Conservation (phyloP, 129 eudicot species). For the Logfia minima region DNA sequence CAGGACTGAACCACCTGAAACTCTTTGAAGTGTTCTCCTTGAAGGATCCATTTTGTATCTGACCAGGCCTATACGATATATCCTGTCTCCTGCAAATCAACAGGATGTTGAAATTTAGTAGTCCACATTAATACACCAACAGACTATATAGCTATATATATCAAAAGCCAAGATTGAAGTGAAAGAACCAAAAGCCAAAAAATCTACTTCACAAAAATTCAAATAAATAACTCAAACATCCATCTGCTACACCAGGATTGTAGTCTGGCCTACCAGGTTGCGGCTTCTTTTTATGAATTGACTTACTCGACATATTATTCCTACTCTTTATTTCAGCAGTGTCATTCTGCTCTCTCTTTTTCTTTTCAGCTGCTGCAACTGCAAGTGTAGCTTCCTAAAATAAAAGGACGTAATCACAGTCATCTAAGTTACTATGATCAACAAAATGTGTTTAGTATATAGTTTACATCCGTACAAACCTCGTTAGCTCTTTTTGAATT, state of each 20-base stretch:
- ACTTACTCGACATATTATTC: constrained; percentile 63
- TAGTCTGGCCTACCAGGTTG: constrained; percentile 48
- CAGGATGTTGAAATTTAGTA: neutral
- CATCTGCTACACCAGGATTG: constrained; percentile 4
- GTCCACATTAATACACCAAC: constrained; percentile 10
- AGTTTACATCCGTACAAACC: constrained; percentile 46
- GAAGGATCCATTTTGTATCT: constrained; percentile 90
- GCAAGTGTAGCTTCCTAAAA: constrained; percentile 83
- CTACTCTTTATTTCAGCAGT: constrained; percentile 37
- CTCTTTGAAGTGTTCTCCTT: constrained; percentile 78
- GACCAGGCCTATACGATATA: constrained; percentile 76
- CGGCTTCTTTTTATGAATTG: constrained; percentile 33
- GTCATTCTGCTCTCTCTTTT: constrained; percentile 52
- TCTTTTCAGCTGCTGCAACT: constrained; percentile 73
- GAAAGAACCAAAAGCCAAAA: constrained; percentile 15
- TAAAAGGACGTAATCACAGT: constrained; percentile 19
- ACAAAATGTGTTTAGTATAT: neutral
- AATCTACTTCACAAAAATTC: neutral
- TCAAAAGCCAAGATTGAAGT: constrained; percentile 14
- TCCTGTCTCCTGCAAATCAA: constrained; percentile 70
- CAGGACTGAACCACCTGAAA: constrained; percentile 61
- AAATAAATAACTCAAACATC: neutral
- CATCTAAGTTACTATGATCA: neutral
- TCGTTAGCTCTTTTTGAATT: constrained; percentile 74
- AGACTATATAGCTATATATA: neutral